Evolutionary conservation across 1,139 yeast species (phyloP).

Genomic region (Suhomyces ambrosiae): DNA sequence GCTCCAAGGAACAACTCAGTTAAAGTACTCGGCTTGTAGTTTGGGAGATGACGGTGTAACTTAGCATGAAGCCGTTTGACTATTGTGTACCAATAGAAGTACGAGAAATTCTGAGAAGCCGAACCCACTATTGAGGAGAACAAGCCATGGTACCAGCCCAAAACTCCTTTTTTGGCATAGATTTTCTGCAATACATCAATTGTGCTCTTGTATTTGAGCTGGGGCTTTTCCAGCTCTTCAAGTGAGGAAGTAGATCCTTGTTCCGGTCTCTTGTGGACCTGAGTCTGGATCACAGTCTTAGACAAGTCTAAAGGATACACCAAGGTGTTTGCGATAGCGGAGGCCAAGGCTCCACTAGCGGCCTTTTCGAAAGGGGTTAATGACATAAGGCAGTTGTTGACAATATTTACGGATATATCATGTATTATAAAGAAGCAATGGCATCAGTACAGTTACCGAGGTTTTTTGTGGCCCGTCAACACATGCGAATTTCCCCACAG

Average conservation of each 20-base stretch:
- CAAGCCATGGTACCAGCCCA: conserved; percentile 76
- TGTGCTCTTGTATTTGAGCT: conserved; percentile 56
- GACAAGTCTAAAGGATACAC: conserved; percentile 76
- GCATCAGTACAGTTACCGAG: conserved; percentile 7
- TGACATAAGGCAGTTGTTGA: conserved; percentile 29
- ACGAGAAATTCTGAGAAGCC: conserved; percentile 80
- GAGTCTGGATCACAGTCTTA: conserved; percentile 75
- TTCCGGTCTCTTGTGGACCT: conserved; percentile 37
- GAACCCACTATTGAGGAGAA: conserved; percentile 70
- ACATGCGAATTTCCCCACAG: conserved; percentile 12
- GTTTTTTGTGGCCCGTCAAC: conserved; percentile 6
- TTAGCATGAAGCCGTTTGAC: conserved; percentile 61
- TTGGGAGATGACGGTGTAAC: conserved; percentile 40
- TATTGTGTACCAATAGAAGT: conserved; percentile 84
- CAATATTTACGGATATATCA: not conserved
- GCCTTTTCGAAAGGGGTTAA: conserved; percentile 70
- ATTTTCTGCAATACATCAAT: conserved; percentile 65
- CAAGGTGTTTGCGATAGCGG: conserved; percentile 77
- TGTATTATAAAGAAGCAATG: not conserved
- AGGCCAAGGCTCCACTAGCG: conserved; percentile 82
- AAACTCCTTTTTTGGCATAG: conserved; percentile 59
- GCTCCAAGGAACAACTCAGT: conserved; percentile 82
- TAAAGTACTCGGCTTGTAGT: conserved; percentile 54
- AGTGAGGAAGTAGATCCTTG: conserved; percentile 14
- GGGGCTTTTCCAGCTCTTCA: conserved; percentile 18